Conservation (phyloP, 306 rosid species). For the Ormosia emarginata region DNA sequence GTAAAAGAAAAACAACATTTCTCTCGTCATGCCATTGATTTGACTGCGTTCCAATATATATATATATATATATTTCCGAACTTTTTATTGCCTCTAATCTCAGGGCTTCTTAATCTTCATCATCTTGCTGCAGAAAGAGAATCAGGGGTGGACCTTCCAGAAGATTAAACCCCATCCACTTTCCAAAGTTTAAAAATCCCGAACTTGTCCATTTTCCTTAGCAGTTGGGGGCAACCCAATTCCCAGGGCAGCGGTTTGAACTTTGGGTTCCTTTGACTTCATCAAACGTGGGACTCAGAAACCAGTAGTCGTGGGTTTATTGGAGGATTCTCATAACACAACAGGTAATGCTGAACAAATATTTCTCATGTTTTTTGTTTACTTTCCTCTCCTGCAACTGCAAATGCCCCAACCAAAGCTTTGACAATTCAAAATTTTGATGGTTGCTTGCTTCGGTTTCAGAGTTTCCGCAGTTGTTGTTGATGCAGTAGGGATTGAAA, state of each 20-base stretch:
- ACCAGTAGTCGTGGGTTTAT: background rate
- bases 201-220: background rate
- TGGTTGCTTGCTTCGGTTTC: conserved; percentile 15
- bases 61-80: background rate
- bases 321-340: background rate
- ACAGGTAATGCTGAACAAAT: conserved; percentile 1
- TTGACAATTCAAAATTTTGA: background rate
- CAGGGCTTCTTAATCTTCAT: conserved; percentile 13
- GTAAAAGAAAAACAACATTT: background rate
- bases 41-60: conserved; percentile 5
- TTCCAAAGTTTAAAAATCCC: background rate
- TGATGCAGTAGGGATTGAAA: background rate
- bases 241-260: background rate
- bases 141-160: conserved; percentile 15
- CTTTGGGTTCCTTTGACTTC: conserved; percentile 11
- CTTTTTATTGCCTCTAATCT: conserved; percentile 29
- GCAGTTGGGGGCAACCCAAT: background rate
- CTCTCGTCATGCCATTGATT: background rate
- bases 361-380: background rate
- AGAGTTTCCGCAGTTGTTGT: conserved; percentile 14
- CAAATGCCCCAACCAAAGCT: background rate
- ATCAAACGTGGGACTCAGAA: conserved; percentile 16
- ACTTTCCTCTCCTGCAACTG: background rate
- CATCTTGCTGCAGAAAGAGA: background rate
- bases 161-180: conserved; percentile 7